Percentiles rank a stretch among this genome's conserved stretches.
Conservation (phyloP, 1,139 yeast species). For the Sugiyamaella pinicola region DNA sequence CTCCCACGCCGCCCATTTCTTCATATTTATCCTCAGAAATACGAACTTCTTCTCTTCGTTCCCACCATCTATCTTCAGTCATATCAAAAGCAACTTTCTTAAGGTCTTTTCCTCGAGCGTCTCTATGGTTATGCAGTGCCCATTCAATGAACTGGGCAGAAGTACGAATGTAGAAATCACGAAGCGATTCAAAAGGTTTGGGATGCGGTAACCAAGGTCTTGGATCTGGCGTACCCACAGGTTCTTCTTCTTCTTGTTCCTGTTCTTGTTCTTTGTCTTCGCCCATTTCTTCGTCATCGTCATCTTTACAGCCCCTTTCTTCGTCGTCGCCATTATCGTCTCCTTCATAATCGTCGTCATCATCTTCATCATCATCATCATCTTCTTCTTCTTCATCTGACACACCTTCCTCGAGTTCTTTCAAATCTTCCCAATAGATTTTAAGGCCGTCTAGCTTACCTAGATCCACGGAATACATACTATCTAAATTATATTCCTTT, state of each 20-base stretch:
- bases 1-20: constrained; percentile 90
- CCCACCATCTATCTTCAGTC: constrained; percentile 98
- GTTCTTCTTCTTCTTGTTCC: constrained; percentile 59
- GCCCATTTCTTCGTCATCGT: constrained; percentile 59
- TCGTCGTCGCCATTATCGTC: constrained; percentile 56
- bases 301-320: constrained; percentile 52
- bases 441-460: constrained; percentile 86
- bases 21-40: constrained; percentile 86
- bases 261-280: constrained; percentile 59
- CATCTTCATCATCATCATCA: constrained; percentile 67
- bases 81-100: constrained; percentile 88
- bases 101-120: constrained; percentile 87
- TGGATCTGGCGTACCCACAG: constrained; percentile 73
- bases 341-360: constrained; percentile 56
- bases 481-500: constrained; percentile 78
- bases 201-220: constrained; percentile 98
- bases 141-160: constrained; percentile 88
- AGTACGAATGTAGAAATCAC: constrained; percentile 82
- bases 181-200: constrained; percentile 83
- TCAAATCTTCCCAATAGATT: constrained; percentile 85
- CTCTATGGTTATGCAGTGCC: constrained; percentile 72
- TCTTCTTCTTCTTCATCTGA: constrained; percentile 67
- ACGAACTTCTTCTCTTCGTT: constrained; percentile 90
- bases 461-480: constrained; percentile 82
- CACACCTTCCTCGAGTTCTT: constrained; percentile 59